phyloP scores from a whole-genome alignment of 345 rosid species.

The Aquilaria sinensis region DNA sequence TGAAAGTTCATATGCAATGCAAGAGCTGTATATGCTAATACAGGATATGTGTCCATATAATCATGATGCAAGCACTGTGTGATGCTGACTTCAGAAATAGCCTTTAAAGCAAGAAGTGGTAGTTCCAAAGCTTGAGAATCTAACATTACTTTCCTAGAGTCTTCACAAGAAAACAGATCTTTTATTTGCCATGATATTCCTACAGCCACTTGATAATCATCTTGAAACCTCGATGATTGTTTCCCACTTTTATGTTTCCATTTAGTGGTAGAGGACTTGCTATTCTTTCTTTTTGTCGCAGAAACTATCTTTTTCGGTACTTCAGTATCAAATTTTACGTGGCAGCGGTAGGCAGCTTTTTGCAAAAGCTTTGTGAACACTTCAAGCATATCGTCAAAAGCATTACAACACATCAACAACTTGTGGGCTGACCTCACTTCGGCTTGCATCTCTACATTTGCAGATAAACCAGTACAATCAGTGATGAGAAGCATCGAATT shows the following conservation, averaged over 20 bases:
- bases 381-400: constrained; percentile 51
- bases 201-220: constrained; percentile 58
- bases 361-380: constrained; percentile 47
- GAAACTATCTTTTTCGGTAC: constrained; percentile 36
- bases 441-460: constrained; percentile 51
- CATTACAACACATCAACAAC: constrained; percentile 50
- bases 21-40: constrained; percentile 66
- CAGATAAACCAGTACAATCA: constrained; percentile 49
- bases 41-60: constrained; percentile 61
- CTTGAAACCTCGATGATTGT: constrained; percentile 45
- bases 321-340: constrained; percentile 62
- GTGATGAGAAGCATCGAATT: constrained; percentile 49
- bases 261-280: constrained; percentile 43
- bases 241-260: constrained; percentile 53
- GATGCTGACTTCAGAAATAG: constrained; percentile 71
- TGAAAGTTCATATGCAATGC: constrained; percentile 52
- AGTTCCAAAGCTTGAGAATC: constrained; percentile 51
- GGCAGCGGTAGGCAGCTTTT: constrained; percentile 71
- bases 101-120: constrained; percentile 47
- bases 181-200: constrained; percentile 94
- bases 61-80: constrained; percentile 40
- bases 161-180: constrained; percentile 54
- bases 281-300: constrained; percentile 46
- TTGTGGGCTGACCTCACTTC: constrained; percentile 78
- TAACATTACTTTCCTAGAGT: constrained; percentile 43